Evolutionary conservation across 768 basidiomycete species (phyloP).

Genomic region (Mycena pura): DNA sequence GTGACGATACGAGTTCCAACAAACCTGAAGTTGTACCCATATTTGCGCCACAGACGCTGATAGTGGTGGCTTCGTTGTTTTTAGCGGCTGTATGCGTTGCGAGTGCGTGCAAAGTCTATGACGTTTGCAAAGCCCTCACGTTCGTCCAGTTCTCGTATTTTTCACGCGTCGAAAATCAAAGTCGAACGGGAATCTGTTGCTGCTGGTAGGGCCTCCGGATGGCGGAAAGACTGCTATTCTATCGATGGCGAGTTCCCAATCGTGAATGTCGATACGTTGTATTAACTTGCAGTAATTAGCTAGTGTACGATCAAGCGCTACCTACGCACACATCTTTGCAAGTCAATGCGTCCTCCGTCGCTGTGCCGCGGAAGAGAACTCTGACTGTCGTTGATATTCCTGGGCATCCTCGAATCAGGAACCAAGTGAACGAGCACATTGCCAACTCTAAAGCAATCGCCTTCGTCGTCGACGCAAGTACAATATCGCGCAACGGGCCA

Average conservation of each 20-base stretch:
- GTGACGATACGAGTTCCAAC: constrained; percentile 28
- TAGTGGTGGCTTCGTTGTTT: constrained; percentile 50
- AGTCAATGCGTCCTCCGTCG: constrained; percentile 61
- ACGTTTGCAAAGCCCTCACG: constrained; percentile 1
- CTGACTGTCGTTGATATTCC: constrained; percentile 76
- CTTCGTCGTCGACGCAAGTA: constrained; percentile 84
- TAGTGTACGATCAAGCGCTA: constrained; percentile 67
- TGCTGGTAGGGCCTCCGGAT: constrained; percentile 79
- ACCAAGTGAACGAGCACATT: constrained; percentile 74
- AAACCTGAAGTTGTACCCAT: constrained; percentile 45
- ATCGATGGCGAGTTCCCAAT: constrained; percentile 58
- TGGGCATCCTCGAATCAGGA: constrained; percentile 83
- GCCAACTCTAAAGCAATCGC: constrained; percentile 66
- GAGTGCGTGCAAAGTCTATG: constrained; percentile 42
- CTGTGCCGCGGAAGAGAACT: constrained; percentile 49
- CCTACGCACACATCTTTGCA: constrained; percentile 83
- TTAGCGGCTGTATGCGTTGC: constrained; percentile 51
- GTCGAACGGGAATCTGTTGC: constrained; percentile 62
- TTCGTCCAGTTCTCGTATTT: constrained; percentile 49
- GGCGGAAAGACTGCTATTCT: constrained; percentile 84
- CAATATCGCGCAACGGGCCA: constrained; percentile 75
- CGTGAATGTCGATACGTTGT: background rate
- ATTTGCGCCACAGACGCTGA: constrained; percentile 47
- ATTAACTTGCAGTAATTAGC: constrained; percentile 45
- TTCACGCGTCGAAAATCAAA: constrained; percentile 51